Conservation (phyloP, 1,139 yeast species). For the Suhomyces bribrorum region DNA sequence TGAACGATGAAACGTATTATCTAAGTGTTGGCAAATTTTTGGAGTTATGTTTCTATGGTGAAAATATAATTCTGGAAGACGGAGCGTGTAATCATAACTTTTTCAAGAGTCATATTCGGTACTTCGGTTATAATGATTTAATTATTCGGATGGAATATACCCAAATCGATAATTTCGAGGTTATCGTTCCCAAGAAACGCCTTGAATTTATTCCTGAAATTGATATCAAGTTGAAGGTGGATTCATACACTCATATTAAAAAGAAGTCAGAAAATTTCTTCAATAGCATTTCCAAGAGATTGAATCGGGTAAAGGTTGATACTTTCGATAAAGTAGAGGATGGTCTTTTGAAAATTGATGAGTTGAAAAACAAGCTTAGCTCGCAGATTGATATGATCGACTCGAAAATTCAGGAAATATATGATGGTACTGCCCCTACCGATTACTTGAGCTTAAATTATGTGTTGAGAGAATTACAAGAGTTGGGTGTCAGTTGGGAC, state of each 20-base stretch:
- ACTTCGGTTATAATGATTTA: conserved; percentile 79
- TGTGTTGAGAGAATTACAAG: conserved; percentile 72
- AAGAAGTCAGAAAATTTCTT: conserved; percentile 63
- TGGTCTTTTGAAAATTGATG: conserved; percentile 60
- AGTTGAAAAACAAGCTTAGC: conserved; percentile 54
- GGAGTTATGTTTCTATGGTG: conserved; percentile 83
- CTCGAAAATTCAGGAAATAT: conserved; percentile 52
- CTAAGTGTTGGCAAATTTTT: conserved; percentile 91
- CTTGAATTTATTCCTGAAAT: conserved; percentile 72
- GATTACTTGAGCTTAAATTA: conserved; percentile 71
- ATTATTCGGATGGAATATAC: conserved; percentile 81
- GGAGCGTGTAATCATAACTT: conserved; percentile 69
- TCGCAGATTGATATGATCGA: conserved; percentile 52
- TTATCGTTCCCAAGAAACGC: conserved; percentile 74
- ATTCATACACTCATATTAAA: conserved; percentile 56
- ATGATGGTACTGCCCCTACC: conserved; percentile 58
- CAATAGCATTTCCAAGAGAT: conserved; percentile 68
- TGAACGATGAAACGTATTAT: conserved; percentile 88
- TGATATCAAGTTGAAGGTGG: conserved; percentile 69
- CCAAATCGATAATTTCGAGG: conserved; percentile 70
- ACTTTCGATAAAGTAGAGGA: conserved; percentile 70
- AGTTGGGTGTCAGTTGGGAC: conserved; percentile 87
- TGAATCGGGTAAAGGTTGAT: conserved; percentile 80
- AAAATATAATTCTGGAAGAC: conserved; percentile 50
- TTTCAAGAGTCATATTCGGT: conserved; percentile 76